Evolutionary conservation across 139 green algal species (phyloP).

Genomic region (Asterochloris erici): DNA sequence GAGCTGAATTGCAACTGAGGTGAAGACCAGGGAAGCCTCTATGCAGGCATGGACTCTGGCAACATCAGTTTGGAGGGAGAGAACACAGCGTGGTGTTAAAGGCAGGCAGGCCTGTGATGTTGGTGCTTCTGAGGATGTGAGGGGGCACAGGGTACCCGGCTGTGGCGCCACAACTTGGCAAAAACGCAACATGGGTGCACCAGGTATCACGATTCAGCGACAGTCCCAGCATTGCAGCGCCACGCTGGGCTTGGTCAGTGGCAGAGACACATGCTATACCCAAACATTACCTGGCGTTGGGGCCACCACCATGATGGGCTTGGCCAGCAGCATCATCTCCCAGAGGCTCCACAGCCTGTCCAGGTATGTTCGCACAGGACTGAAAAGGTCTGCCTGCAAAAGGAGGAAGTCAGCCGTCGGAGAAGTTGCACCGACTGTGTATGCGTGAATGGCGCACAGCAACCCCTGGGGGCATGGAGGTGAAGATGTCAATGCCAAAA

Average conservation of each 20-base stretch:
- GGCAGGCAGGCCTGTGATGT: too few relatives aligned
- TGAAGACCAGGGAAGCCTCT: not conserved
- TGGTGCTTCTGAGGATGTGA: too few relatives aligned
- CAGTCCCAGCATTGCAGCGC: too few relatives aligned
- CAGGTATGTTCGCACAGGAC: conserved; percentile 35
- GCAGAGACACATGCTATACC: not conserved
- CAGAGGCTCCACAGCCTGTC: conserved; percentile 72
- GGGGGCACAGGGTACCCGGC: too few relatives aligned
- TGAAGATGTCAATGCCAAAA: too few relatives aligned
- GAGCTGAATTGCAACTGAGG: not conserved
- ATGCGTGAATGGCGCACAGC: too few relatives aligned
- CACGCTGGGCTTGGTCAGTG: not conserved
- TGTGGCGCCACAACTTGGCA: too few relatives aligned
- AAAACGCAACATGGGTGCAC: too few relatives aligned
- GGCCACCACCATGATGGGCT: conserved; percentile 77
- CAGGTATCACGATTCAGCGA: too few relatives aligned
- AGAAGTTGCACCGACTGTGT: not conserved
- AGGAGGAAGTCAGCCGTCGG: not conserved
- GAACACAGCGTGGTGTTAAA: not conserved
- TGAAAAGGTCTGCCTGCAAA: conserved; percentile 47
- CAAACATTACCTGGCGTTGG: conserved; percentile 44
- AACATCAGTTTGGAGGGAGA: not conserved
- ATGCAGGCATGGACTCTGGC: not conserved
- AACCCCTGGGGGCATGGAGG: too few relatives aligned
- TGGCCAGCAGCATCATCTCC: conserved; percentile 76